A percentile compares a stretch with the other conserved stretches of the same genome.
These are phyloP conservation scores for Nicotiana rustica DNA, from an alignment of 305 asterid genomes.

Conservation along the genomic window DNA sequence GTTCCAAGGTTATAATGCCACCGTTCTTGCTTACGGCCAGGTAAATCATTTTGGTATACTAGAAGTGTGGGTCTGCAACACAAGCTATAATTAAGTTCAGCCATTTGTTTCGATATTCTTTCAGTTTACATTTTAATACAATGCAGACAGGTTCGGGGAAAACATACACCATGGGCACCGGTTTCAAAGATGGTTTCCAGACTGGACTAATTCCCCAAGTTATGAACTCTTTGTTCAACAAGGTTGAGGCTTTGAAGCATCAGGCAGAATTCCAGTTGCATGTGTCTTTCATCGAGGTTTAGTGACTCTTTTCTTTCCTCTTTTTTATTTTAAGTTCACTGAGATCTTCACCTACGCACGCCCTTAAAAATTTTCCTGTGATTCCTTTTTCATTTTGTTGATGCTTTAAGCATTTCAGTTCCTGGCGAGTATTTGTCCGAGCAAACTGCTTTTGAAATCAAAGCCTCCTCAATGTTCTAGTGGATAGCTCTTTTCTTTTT, in stretches of 20 bases:
- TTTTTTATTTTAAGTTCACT: neutral
- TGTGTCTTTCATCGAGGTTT: slow-evolving; percentile 97
- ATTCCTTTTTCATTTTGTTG: neutral
- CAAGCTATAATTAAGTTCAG: slow-evolving; percentile 14
- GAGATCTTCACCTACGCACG: neutral
- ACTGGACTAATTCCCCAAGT: slow-evolving; percentile 93
- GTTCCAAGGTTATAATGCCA: slow-evolving; percentile 99
- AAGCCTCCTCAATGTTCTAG: neutral
- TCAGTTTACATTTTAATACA: slow-evolving; percentile 41
- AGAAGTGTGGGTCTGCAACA: slow-evolving; percentile 22
- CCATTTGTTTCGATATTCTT: slow-evolving; percentile 24
- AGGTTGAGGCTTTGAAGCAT: slow-evolving; percentile 78
- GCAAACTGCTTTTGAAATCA: slow-evolving; percentile 1
- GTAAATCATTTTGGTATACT: slow-evolving; percentile 47
- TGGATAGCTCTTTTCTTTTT: neutral
- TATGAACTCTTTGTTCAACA: slow-evolving; percentile 87
- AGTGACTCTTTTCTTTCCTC: slow-evolving; percentile 22
- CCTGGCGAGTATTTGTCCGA: neutral
- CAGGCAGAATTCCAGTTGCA: slow-evolving; percentile 94
- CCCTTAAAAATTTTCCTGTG: neutral
- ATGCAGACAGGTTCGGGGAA: slow-evolving; percentile 99
- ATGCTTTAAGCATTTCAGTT: slow-evolving; percentile 18
- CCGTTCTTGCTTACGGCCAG: slow-evolving; percentile 99
- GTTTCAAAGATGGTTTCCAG: slow-evolving; percentile 81
- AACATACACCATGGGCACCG: slow-evolving; percentile 97